These are phyloP conservation scores for Russula sp. DNA, from an alignment of 768 basidiomycete species.

Conservation along the genomic window DNA sequence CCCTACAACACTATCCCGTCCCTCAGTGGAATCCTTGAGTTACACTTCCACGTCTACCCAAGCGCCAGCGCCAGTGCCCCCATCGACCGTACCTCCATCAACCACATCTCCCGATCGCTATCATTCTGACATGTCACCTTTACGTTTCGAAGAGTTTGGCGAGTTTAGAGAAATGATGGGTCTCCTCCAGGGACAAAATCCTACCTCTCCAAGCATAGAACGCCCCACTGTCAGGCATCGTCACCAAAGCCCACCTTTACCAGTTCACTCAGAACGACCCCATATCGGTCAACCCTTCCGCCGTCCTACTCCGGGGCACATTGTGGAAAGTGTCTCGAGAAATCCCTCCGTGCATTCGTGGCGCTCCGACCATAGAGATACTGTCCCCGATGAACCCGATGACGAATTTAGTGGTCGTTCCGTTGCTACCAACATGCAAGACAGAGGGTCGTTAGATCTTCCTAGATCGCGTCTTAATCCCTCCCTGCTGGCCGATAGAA, in stretches of 20 bases:
- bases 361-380: conserved; percentile 1
- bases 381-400: conserved; percentile 2
- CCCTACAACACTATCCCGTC: conserved; percentile 1
- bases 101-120: conserved; percentile 7
- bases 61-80: not conserved
- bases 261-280: conserved; percentile 1
- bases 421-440: not conserved
- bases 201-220: conserved; percentile 1
- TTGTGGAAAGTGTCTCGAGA: conserved; percentile 1
- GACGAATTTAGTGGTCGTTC: conserved; percentile 12
- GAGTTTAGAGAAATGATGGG: conserved; percentile 15
- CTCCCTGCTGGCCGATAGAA: conserved; percentile 9
- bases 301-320: conserved; percentile 1
- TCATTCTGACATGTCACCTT: conserved; percentile 1
- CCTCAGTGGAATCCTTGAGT: conserved; percentile 9
- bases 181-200: conserved; percentile 3
- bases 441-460: conserved; percentile 9
- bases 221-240: conserved; percentile 4
- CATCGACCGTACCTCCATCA: not conserved
- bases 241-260: conserved; percentile 6
- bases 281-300: conserved; percentile 4
- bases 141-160: conserved; percentile 11
- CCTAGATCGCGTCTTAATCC: conserved; percentile 10
- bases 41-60: not conserved
- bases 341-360: not conserved